A percentile compares a stretch with the other conserved stretches of the same genome.
These are phyloP conservation scores for Globisporangium sylvaticum DNA, from an alignment of 352 stramenopile species.

Conservation along the genomic window DNA sequence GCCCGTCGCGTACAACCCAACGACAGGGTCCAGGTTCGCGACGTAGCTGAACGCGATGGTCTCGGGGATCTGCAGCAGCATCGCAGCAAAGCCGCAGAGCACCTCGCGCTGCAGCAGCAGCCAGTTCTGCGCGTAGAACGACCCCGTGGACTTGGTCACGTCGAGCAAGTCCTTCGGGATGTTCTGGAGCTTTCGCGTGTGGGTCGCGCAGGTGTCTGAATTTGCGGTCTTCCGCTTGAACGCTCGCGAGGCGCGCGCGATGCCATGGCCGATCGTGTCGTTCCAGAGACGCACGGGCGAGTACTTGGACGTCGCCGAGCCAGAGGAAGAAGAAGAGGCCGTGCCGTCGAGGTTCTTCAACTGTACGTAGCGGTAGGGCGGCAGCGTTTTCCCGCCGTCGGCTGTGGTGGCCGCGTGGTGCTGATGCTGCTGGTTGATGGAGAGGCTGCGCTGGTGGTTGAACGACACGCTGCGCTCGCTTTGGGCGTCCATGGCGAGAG, in stretches of 20 bases:
- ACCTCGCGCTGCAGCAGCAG: conserved; percentile 67
- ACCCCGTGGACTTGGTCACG: conserved; percentile 24
- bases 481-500: not conserved
- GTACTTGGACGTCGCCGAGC: not conserved
- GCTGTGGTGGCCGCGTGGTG: not conserved
- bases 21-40: conserved; percentile 80
- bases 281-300: conserved; percentile 7
- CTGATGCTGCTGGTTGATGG: not conserved
- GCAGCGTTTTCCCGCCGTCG: not conserved
- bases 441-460: conserved; percentile 1
- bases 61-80: conserved; percentile 92
- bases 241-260: not conserved
- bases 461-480: not conserved
- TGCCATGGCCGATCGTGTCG: conserved; percentile 15
- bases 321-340: not conserved
- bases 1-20: conserved; percentile 91
- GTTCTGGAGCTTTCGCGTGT: conserved; percentile 3
- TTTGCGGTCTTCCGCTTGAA: not conserved
- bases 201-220: not conserved
- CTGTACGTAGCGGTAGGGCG: conserved; percentile 5
- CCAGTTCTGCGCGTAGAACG: conserved; percentile 56
- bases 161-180: conserved; percentile 20
- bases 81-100: conserved; percentile 86
- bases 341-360: not conserved
- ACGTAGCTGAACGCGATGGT: conserved; percentile 93